These are phyloP conservation scores for Rubus parviflorus DNA, from an alignment of 306 rosid genomes.

Conservation along the genomic window DNA sequence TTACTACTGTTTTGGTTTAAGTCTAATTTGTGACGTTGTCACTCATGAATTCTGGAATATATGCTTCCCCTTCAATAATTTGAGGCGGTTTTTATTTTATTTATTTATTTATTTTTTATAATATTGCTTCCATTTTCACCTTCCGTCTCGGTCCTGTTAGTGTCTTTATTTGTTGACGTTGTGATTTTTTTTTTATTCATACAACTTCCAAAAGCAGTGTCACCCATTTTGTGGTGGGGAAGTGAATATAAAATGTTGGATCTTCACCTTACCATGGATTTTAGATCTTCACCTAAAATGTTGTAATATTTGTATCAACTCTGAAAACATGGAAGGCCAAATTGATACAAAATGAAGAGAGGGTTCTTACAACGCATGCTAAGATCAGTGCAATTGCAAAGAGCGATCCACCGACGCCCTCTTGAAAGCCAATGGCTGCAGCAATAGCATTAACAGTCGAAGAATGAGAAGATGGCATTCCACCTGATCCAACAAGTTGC, in stretches of 20 bases:
- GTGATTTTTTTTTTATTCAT: background rate
- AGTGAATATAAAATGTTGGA: background rate
- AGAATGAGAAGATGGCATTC: constrained; percentile 99
- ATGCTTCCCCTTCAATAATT: background rate
- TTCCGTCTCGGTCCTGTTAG: background rate
- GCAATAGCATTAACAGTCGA: constrained; percentile 94
- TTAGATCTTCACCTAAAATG: too few species aligned
- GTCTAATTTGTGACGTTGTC: background rate
- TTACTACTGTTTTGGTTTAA: background rate
- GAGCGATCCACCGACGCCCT: constrained; percentile 82
- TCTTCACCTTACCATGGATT: background rate
- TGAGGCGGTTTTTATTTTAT: background rate
- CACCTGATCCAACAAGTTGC: constrained; percentile 86
- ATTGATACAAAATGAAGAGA: background rate
- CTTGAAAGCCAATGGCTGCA: constrained; percentile 77
- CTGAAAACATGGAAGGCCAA: background rate
- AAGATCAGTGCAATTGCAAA: constrained; percentile 76
- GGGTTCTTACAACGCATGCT: constrained; percentile 72
- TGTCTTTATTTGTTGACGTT: too few species aligned
- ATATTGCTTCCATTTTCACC: background rate
- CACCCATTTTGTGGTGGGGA: background rate
- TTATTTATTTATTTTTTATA: background rate
- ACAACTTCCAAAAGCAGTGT: background rate
- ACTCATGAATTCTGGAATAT: background rate
- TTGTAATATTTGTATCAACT: background rate